Base-by-base conservation (phyloP, 2,329 filamentous ascomycete species). In the Calonectria pteridis region DNA sequence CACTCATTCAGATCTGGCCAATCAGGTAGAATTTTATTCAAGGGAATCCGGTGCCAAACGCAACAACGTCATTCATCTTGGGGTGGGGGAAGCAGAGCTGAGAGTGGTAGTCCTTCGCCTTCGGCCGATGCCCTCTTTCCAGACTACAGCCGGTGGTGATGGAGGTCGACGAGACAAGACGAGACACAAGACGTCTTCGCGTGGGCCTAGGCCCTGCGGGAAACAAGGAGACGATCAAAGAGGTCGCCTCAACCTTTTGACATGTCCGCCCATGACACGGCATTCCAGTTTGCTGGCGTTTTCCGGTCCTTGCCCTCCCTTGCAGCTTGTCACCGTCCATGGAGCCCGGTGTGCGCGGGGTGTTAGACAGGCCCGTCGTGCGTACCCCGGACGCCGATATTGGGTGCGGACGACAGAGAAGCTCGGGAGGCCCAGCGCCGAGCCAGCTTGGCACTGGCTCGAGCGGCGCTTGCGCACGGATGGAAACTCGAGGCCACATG, bases 91-190 rank as follows among this genome's bases (percentile, higher is more conserved):
- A 23, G 43, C n/a, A 28, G 55, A 18, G 33, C 9, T 9, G 55
- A 40, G 55, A 46, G 6, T 69, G 31, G 67, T 40, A 63, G 63
- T 69, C 67, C 37, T 49, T 53, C 59, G 37, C 40, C 59, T 26
- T 64, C 37, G 59, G 40, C 59, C 59, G 40, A 64, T 64, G 59
- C 59, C 18, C 59, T 46, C 59, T 16, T 40, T 73, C 49, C 71
- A 74, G 77, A 75, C 69, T 73, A 55, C 55, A 72, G 68, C 26
- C 69, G 40, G 35, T 23, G 31, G 64, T 46, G 53, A 75, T 43
- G 68, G 64, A 67, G 28, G 28, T 43, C 67, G 68, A 73, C 29
- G 62, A 72, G 69, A 77, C 69, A 72, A 62, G 73, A 66, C 59
- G 50, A 53, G 69, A 29, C 77, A 70, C 67, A 23, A 23, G 58